These are phyloP conservation scores for Grosmannia serpens DNA, from an alignment of 2,329 filamentous ascomycete genomes.

Conservation along the genomic window DNA sequence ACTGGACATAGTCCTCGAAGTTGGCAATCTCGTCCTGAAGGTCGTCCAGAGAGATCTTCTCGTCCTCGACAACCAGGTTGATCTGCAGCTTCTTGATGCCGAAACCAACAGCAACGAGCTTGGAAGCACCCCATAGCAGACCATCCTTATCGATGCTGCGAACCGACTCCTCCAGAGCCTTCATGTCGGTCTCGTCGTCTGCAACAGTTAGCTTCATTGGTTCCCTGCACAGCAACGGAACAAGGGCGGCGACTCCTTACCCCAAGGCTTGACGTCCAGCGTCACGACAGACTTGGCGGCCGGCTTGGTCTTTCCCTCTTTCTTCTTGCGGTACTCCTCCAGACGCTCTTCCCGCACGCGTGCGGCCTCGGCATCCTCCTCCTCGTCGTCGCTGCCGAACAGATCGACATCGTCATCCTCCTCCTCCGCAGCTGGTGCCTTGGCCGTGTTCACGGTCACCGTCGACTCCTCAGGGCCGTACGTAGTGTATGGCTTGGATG, in stretches of 20 bases:
- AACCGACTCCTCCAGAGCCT: constrained; percentile 66
- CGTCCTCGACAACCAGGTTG: constrained; percentile 94
- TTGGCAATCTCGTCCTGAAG: constrained; percentile 74
- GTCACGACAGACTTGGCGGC: constrained; percentile 95
- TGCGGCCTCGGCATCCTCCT: constrained; percentile 81
- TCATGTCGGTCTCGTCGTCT: constrained; percentile 94
- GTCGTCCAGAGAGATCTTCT: constrained; percentile 81
- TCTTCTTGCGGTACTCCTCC: constrained; percentile 93
- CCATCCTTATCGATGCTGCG: constrained; percentile 82
- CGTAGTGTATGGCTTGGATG: constrained; percentile 74
- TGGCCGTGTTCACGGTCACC: constrained; percentile 75
- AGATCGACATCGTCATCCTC: constrained; percentile 86
- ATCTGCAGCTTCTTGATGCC: constrained; percentile 99
- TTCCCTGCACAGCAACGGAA: neutral
- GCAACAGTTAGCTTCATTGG: neutral
- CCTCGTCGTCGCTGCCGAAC: constrained; percentile 88
- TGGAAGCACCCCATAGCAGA: constrained; percentile 89
- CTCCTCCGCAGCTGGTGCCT: constrained; percentile 58
- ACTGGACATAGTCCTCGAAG: constrained; percentile 94
- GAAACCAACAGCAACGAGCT: constrained; percentile 83
- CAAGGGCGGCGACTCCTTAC: constrained; percentile 42
- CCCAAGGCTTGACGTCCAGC: constrained; percentile 96
- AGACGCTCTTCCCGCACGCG: constrained; percentile 79
- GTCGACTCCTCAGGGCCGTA: constrained; percentile 80
- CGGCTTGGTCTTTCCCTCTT: constrained; percentile 83